Base-by-base conservation (phyloP, 805 yeast species). In the Saturnispora silvae region DNA sequence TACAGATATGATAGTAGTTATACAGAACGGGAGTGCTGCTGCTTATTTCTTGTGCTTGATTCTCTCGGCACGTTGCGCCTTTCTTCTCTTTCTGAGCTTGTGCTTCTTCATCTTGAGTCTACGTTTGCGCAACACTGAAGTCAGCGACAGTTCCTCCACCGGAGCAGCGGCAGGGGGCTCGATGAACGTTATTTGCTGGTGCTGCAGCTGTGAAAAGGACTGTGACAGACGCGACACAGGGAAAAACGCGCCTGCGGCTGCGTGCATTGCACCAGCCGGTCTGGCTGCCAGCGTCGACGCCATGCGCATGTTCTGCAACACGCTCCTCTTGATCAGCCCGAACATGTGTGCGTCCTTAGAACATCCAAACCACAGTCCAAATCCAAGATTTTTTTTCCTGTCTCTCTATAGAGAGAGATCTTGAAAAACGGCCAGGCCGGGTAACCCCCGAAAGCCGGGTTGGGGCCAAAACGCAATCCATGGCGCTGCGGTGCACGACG, bases 91-190 rank as follows among this genome's bases (percentile, higher is more conserved):
- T 67, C 92, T 81, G 59, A 85, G 70, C 68, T 92, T 92, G 64
- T 92, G 98, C 57, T 87, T 84, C 75, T 89, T 92, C 96, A 92
- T 92, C 71, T 86, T 89, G 59, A 83, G 75, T 63, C 83, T 75
- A 66, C 98, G 77, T 56, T 82, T 82, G 59, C 92, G 72, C 59
- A 78, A 62, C 25, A 82, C 94, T 10, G 86, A 77, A 50, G 81
- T 85, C 49, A 72, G 53, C 43, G 65, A 51, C 50, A 74, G 35
- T 4, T 30, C 33, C 10, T 31, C 40, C 11, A 23, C 35, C n/a
- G n/a, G n/a, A 5, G 27, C 30, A 10, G 29, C 34, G 17, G 24
- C 23, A 14, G 34, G 34, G 7, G 33, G 35, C 16, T 34, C 38
- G 14, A 36, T 27, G 4, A 30, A 22, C 16, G 31, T 14, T 10